Evolutionary conservation across 345 rosid genomes (phyloP).

Genomic region (Triadica sebifera): DNA sequence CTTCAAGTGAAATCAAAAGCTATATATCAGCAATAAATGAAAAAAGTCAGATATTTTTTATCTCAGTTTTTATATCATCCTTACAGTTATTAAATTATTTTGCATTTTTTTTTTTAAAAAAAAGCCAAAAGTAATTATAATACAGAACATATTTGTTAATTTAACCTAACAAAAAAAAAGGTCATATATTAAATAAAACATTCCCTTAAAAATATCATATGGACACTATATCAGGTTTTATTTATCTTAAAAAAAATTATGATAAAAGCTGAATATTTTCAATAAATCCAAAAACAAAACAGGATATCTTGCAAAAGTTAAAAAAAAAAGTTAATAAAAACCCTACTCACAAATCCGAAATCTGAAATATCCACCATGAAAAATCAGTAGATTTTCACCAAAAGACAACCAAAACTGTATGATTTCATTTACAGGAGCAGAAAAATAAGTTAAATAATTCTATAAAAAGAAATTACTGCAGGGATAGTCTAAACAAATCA

Average conservation of each 20-base stretch:
- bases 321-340: too few relatives aligned
- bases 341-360: neutral
- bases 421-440: neutral
- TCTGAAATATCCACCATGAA: neutral
- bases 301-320: neutral
- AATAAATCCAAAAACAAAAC: neutral
- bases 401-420: neutral
- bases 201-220: too few relatives aligned
- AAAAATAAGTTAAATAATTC: neutral
- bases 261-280: neutral
- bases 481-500: slow-evolving; percentile 3
- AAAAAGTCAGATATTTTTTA: neutral
- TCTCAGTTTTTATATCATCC: neutral
- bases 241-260: too few relatives aligned
- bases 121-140: neutral
- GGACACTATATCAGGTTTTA: too few relatives aligned
- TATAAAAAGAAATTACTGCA: neutral
- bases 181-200: too few relatives aligned
- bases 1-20: neutral
- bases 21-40: neutral
- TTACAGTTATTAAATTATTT: neutral
- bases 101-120: too few relatives aligned
- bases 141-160: too few relatives aligned
- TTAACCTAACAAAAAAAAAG: too few relatives aligned
- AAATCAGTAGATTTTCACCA: neutral